Percentiles rank a stretch among this genome's conserved stretches.
Conservation (phyloP, 139 green algal genomes). For the Eudorina sp. region DNA sequence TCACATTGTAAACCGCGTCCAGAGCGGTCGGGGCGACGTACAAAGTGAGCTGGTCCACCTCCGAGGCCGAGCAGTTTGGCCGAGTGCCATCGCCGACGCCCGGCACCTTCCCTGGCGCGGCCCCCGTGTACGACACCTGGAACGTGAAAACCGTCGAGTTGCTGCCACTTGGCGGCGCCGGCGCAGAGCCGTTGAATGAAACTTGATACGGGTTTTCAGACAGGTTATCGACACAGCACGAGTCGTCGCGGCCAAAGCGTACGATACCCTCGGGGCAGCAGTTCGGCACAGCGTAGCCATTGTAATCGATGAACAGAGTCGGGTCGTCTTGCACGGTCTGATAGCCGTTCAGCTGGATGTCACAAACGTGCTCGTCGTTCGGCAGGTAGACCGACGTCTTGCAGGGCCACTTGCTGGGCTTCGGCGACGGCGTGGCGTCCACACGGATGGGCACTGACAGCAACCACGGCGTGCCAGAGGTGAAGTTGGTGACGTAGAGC, state of each 20-base stretch:
- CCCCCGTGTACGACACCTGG: constrained; percentile 11
- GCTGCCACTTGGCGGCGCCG: neutral
- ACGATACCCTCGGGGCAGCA: constrained; percentile 52
- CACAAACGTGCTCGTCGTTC: constrained; percentile 27
- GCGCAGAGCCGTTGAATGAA: neutral
- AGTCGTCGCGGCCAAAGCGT: constrained; percentile 23
- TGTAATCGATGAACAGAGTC: neutral
- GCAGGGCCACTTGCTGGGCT: constrained; percentile 39
- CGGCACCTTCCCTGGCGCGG: no score
- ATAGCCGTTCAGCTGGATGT: constrained; percentile 47
- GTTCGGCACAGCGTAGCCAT: constrained; percentile 5
- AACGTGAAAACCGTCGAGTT: constrained; percentile 38
- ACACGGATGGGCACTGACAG: constrained; percentile 20
- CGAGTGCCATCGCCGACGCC: neutral
- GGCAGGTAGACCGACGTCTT: constrained; percentile 20
- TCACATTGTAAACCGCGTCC: neutral
- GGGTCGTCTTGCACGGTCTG: constrained; percentile 21
- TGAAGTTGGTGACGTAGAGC: constrained; percentile 52
- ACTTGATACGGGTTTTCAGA: constrained; percentile 44
- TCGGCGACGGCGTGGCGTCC: neutral
- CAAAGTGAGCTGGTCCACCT: constrained; percentile 44
- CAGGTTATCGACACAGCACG: constrained; percentile 52
- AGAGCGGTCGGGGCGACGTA: neutral
- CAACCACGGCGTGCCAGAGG: constrained; percentile 27
- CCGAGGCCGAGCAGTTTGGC: constrained; percentile 43